Conservation (phyloP, 306 rosid species). For the Lagenaria siceraria region DNA sequence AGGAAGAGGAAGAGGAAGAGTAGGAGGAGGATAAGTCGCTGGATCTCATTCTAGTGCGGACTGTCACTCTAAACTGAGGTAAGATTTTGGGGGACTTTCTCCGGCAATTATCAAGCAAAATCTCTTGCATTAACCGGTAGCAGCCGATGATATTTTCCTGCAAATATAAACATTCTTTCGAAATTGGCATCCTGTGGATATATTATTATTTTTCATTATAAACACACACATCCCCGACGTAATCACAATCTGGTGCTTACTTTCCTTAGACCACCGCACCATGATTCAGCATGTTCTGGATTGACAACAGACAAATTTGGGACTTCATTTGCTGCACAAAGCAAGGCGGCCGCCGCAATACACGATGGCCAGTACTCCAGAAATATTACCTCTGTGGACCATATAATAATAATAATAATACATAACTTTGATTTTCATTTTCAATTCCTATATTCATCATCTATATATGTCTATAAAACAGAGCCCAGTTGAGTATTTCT, state of each 20-base stretch:
- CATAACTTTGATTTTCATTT: neutral
- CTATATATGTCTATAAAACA: neutral
- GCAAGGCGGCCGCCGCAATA: slow-evolving; percentile 85
- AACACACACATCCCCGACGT: neutral
- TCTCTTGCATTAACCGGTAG: slow-evolving; percentile 69
- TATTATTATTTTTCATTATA: neutral
- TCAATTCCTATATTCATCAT: neutral
- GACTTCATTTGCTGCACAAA: slow-evolving; percentile 72
- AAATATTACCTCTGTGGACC: slow-evolving; percentile 62
- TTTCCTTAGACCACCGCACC: slow-evolving; percentile 92
- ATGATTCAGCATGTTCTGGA: slow-evolving; percentile 79
- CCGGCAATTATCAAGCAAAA: slow-evolving; percentile 31
- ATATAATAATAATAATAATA: neutral
- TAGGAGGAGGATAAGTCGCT: slow-evolving; percentile 30
- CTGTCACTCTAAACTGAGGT: slow-evolving; percentile 57
- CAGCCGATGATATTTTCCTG: slow-evolving; percentile 81
- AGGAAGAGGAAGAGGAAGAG: slow-evolving; percentile 34
- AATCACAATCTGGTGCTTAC: slow-evolving; percentile 34
- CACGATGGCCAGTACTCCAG: slow-evolving; percentile 94
- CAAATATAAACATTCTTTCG: slow-evolving; percentile 15
- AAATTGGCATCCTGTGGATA: neutral
- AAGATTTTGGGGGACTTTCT: slow-evolving; percentile 36
- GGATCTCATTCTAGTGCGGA: slow-evolving; percentile 40
- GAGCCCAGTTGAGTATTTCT: neutral
- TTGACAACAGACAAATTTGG: slow-evolving; percentile 56